Conservation (phyloP, 2,329 filamentous ascomycete species). For the Cladosporium sp. region DNA sequence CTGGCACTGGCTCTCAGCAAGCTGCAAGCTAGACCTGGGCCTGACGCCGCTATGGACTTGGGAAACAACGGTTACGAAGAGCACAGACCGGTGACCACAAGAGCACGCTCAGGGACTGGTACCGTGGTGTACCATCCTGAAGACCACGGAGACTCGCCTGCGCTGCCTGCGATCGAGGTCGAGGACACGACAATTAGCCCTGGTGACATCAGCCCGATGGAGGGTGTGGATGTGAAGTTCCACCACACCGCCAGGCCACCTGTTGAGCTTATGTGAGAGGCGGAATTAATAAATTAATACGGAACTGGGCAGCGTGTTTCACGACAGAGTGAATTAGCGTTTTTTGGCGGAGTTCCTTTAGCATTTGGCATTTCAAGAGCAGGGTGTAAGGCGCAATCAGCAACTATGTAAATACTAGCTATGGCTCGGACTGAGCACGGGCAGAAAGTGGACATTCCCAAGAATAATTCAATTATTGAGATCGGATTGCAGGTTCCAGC, state of each 20-base stretch:
- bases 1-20: conserved; percentile 53
- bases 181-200: conserved; percentile 54
- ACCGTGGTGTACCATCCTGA: conserved; percentile 61
- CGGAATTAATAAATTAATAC: too few species aligned
- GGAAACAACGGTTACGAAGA: conserved; percentile 14
- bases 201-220: conserved; percentile 46
- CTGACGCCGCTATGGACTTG: conserved; percentile 27
- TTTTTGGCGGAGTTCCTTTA: too few species aligned
- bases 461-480: too few species aligned
- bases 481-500: too few species aligned
- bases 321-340: too few species aligned
- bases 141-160: conserved; percentile 56
- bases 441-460: too few species aligned
- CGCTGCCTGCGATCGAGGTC: conserved; percentile 60
- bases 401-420: too few species aligned
- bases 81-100: conserved; percentile 18
- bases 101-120: conserved; percentile 48
- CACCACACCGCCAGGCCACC: conserved; percentile 53
- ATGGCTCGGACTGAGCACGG: too few species aligned
- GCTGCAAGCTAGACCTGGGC: conserved; percentile 41
- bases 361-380: too few species aligned
- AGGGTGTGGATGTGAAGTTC: conserved; percentile 40
- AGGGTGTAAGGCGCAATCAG: too few species aligned
- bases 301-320: too few species aligned
- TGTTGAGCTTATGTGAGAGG: conserved; percentile 49